Evolutionary conservation across 2,329 filamentous ascomycete species (phyloP).

Genomic region (Fusarium sp.): DNA sequence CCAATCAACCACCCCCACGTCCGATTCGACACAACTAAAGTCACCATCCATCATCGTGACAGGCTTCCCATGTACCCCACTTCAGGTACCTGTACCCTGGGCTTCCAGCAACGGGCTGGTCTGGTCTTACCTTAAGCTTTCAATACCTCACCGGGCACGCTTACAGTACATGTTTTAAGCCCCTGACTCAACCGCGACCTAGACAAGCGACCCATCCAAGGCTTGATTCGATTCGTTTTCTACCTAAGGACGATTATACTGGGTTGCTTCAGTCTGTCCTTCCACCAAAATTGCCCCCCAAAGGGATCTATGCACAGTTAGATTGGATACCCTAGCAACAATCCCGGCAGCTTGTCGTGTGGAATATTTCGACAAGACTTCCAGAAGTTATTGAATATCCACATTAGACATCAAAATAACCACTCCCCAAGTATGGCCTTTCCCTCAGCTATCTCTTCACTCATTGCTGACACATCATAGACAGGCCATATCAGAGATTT

Average conservation of each 20-base stretch:
- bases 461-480: not conserved
- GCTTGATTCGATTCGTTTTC: not conserved
- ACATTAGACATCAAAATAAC: not conserved
- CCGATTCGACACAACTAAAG: not conserved
- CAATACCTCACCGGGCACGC: constrained; percentile 31
- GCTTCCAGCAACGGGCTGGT: constrained; percentile 7
- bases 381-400: not conserved
- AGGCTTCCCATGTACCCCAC: constrained; percentile 24
- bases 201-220: not conserved
- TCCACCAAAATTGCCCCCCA: not conserved
- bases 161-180: constrained; percentile 8
- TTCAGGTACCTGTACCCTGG: constrained; percentile 26
- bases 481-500: not conserved
- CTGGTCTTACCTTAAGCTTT: constrained; percentile 1
- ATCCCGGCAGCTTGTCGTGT: constrained; percentile 8
- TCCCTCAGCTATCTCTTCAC: not conserved
- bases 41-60: constrained; percentile 15
- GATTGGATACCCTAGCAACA: constrained; percentile 16
- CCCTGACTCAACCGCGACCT: constrained; percentile 3
- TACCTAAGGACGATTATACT: not conserved
- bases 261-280: not conserved
- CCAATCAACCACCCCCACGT: not conserved
- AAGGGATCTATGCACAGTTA: constrained; percentile 8
- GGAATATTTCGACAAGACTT: constrained; percentile 10
- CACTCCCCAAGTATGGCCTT: not conserved